Evolutionary conservation across 495 filamentous ascomycete species (phyloP), one percentile per base, ranked within the genome.

Genomic region (Daldinia childiae): DNA sequence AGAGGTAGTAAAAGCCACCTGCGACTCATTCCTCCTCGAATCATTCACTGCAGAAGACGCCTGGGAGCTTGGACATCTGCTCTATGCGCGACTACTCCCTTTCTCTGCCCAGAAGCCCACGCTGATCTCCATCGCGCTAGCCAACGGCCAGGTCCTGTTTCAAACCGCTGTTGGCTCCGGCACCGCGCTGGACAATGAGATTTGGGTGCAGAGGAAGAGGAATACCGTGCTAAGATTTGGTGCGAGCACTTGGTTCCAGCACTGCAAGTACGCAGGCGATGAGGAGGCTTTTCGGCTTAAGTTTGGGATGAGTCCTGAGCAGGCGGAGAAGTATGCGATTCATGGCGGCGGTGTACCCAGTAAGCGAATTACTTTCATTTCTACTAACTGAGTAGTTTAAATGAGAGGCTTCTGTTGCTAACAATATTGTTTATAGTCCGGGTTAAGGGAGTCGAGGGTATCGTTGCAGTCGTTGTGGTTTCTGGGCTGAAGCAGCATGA

Each of bases 401-500:
- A n/a, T n/a, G n/a, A n/a, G n/a, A n/a, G n/a, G n/a, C n/a, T n/a
- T n/a, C n/a, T n/a, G n/a, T n/a, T n/a, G n/a, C n/a, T n/a, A n/a
- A n/a, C n/a, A n/a, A n/a, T n/a, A n/a, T n/a, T n/a, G n/a, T n/a
- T n/a, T n/a, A n/a, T n/a, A 76, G 74, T 93, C 41, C 82, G 88
- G 15, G 91, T 94, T 2, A 81, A 75, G 34, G 88, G 89, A 0
- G 89, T 93, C 15, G 91, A 93, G 77, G 91, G 90, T 0, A 71
- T 93, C 21, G 87, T 93, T 41, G 91, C 85, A 1, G 89, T 92
- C 3, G 86, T 93, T 48, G 89, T 93, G 19, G 90, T 94, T 11
- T 90, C 88, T 77, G 92, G 91, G 57, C 79, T 94, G 79, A 89
- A 87, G 82, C 90, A 92, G 79, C 86, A 92, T 77, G 87, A 93